Conservation (phyloP, 192 early-diverging fungal species). For the Podila verticillata region DNA sequence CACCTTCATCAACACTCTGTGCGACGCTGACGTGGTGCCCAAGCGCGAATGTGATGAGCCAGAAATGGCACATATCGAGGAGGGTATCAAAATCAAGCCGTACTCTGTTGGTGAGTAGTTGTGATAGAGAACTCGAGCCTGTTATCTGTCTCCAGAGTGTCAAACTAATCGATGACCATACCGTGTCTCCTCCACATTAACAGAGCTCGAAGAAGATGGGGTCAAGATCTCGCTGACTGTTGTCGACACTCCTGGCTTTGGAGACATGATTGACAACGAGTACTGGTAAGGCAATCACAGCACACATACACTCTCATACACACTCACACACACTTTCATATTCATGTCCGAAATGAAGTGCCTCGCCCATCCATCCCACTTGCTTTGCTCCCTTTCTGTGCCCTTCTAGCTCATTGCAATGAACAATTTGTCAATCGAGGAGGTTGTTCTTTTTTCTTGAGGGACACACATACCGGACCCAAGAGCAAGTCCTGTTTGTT, state of each 20-base stretch:
- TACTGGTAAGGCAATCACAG: constrained; percentile 84
- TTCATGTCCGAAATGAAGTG: no score
- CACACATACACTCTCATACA: no score
- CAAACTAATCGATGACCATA: no score
- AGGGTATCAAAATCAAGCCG: constrained; percentile 89
- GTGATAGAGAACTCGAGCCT: background rate
- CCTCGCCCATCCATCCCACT: no score
- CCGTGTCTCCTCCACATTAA: no score
- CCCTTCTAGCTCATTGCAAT: no score
- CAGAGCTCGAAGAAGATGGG: constrained; percentile 95
- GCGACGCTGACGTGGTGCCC: constrained; percentile 79
- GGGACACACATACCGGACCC: no score
- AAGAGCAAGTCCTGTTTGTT: background rate
- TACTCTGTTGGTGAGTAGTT: constrained; percentile 77
- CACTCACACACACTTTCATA: no score
- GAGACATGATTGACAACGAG: constrained; percentile 96
- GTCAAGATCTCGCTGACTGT: constrained; percentile 97
- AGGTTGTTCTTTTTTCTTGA: no score
- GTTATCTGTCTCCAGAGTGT: background rate
- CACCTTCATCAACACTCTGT: constrained; percentile 99
- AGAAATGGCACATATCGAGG: constrained; percentile 81
- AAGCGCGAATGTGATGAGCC: constrained; percentile 72
- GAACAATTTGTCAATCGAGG: no score
- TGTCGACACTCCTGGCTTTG: constrained; percentile 99
- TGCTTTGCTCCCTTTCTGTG: no score